Conservation (phyloP, 1,284 basidiomycete genomes). For the Fomitiporia mediterranea region DNA sequence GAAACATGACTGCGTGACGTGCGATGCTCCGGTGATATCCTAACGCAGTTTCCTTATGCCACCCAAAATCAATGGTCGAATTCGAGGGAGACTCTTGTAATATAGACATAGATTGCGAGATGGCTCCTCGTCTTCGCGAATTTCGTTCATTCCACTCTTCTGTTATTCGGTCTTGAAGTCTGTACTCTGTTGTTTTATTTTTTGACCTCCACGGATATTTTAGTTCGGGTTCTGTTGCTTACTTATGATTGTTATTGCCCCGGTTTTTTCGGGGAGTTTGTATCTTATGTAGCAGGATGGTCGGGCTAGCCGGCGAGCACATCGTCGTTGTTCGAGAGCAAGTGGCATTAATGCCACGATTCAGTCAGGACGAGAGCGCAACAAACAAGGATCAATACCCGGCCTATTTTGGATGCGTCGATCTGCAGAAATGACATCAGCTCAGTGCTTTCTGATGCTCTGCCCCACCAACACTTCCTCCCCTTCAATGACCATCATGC, state of each 20-base stretch:
- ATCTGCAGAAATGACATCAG: slow-evolving; percentile 3
- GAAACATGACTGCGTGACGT: background rate
- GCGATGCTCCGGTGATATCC: background rate
- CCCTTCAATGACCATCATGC: background rate
- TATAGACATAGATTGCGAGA: background rate
- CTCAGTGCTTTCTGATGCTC: background rate
- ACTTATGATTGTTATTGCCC: no score
- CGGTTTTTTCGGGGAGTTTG: no score
- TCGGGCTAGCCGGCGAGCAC: no score
- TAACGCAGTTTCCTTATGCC: background rate
- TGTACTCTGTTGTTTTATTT: background rate
- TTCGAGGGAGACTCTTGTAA: background rate
- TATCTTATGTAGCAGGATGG: no score
- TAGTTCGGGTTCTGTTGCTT: background rate
- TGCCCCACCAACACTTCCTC: background rate
- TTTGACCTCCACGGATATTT: background rate
- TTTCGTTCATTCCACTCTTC: background rate
- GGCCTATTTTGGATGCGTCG: background rate
- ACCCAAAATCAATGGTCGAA: background rate
- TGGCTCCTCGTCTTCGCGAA: background rate
- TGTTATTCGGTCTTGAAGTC: background rate
- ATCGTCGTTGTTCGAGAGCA: no score
- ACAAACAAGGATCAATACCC: no score
- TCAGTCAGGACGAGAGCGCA: no score
- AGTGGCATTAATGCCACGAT: no score